Conservation (phyloP, 148 eudicot species). For the Rhododendron mucronatum region DNA sequence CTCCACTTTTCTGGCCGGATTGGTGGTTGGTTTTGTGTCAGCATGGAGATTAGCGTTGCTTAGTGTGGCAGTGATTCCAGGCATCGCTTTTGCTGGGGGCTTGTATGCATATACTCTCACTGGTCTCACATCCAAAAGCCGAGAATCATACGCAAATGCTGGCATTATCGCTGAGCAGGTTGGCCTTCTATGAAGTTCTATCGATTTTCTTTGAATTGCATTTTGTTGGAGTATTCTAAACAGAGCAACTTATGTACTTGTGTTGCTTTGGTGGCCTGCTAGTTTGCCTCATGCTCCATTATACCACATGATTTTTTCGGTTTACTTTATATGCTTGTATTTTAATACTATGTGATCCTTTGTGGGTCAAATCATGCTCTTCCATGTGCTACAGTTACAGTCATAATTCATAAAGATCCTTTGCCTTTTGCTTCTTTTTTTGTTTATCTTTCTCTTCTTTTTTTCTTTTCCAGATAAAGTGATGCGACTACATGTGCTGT, state of each 20-base stretch:
- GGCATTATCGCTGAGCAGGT: constrained; percentile 98
- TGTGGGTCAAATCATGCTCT: constrained; percentile 7
- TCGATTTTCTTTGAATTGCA: background rate
- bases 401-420: background rate
- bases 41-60: constrained; percentile 96
- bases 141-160: constrained; percentile 97
- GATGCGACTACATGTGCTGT: background rate
- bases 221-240: background rate
- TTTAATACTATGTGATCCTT: background rate
- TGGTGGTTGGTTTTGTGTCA: constrained; percentile 98
- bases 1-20: constrained; percentile 93
- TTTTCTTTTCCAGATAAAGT: background rate
- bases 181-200: constrained; percentile 11
- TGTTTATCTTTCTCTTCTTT: background rate
- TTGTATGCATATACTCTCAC: constrained; percentile 95
- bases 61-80: constrained; percentile 96
- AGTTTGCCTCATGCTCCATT: background rate
- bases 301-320: background rate
- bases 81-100: constrained; percentile 99
- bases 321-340: background rate
- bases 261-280: background rate
- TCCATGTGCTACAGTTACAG: constrained; percentile 5
- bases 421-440: constrained; percentile 9
- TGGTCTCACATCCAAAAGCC: constrained; percentile 95
- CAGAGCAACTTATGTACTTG: background rate